A percentile compares a stretch with the other conserved stretches of the same genome.
These are phyloP conservation scores for Royoungia palumana DNA, from an alignment of 768 basidiomycete species.

Conservation along the genomic window DNA sequence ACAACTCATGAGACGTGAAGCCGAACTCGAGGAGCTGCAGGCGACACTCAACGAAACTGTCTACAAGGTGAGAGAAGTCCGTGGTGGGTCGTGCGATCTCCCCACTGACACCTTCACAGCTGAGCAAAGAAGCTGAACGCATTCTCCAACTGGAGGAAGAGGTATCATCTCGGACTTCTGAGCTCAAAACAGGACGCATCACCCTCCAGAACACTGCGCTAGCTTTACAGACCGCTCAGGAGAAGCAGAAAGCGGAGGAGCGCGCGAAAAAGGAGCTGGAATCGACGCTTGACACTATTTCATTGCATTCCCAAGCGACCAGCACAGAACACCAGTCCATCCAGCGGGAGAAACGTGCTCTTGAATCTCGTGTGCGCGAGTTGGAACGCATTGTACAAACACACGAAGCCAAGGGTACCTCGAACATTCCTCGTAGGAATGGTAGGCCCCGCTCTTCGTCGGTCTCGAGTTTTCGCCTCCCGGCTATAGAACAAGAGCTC, in stretches of 20 bases:
- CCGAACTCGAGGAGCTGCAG: conserved; percentile 35
- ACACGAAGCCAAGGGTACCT: conserved; percentile 33
- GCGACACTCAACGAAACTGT: conserved; percentile 34
- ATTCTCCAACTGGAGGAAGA: conserved; percentile 53
- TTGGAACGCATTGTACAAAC: conserved; percentile 44
- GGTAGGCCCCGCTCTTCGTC: conserved; percentile 59
- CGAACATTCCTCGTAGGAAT: conserved; percentile 32
- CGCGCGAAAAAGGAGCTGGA: conserved; percentile 53
- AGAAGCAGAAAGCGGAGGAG: conserved; percentile 50
- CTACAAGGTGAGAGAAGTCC: conserved; percentile 30
- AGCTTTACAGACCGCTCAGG: conserved; percentile 46
- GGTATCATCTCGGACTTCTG: conserved; percentile 47
- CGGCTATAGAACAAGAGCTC: conserved; percentile 55
- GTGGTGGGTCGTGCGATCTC: background rate
- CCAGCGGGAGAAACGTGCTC: conserved; percentile 53
- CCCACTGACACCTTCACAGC: conserved; percentile 34
- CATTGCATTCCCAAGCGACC: conserved; percentile 49
- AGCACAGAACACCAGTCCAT: conserved; percentile 42
- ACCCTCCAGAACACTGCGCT: conserved; percentile 49
- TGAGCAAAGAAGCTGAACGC: conserved; percentile 55
- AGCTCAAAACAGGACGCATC: conserved; percentile 54
- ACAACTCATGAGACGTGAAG: conserved; percentile 35
- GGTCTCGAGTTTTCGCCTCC: conserved; percentile 47
- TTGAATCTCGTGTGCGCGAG: conserved; percentile 58
- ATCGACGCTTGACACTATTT: conserved; percentile 51